Evolutionary conservation across 2,329 filamentous ascomycete genomes (phyloP).

Genomic region (Diaporthe vexans): DNA sequence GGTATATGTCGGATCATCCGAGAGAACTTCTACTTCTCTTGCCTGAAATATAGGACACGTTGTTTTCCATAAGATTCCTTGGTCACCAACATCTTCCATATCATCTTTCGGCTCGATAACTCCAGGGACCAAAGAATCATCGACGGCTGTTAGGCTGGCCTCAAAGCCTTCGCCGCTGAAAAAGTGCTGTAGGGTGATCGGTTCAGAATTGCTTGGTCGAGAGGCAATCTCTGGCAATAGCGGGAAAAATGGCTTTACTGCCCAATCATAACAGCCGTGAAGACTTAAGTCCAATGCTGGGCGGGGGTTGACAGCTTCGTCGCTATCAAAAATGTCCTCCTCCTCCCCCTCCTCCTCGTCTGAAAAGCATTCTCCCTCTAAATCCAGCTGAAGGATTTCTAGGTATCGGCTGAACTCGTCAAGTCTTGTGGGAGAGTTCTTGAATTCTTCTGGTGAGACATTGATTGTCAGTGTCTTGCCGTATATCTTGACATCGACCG

Average conservation of each 20-base stretch:
- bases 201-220: slow-evolving; percentile 1
- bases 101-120: background rate
- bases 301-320: slow-evolving; percentile 9
- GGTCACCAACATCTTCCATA: background rate
- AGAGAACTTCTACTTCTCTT: slow-evolving; percentile 14
- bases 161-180: slow-evolving; percentile 23
- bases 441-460: background rate
- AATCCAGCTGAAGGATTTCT: background rate
- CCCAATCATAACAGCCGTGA: slow-evolving; percentile 22
- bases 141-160: slow-evolving; percentile 1
- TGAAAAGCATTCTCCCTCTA: background rate
- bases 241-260: background rate
- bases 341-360: background rate
- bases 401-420: slow-evolving; percentile 4
- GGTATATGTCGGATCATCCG: background rate
- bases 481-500: slow-evolving; percentile 8
- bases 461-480: slow-evolving; percentile 2
- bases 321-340: background rate
- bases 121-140: background rate
- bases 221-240: background rate
- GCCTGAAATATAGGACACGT: slow-evolving; percentile 1
- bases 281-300: slow-evolving; percentile 9
- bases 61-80: background rate
- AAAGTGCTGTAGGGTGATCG: slow-evolving; percentile 18
- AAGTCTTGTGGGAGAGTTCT: slow-evolving; percentile 17